Percentiles rank a stretch among this genome's conserved stretches.
These are phyloP conservation scores for Mycena vulgaris DNA, from an alignment of 768 basidiomycete species.

Conservation along the genomic window DNA sequence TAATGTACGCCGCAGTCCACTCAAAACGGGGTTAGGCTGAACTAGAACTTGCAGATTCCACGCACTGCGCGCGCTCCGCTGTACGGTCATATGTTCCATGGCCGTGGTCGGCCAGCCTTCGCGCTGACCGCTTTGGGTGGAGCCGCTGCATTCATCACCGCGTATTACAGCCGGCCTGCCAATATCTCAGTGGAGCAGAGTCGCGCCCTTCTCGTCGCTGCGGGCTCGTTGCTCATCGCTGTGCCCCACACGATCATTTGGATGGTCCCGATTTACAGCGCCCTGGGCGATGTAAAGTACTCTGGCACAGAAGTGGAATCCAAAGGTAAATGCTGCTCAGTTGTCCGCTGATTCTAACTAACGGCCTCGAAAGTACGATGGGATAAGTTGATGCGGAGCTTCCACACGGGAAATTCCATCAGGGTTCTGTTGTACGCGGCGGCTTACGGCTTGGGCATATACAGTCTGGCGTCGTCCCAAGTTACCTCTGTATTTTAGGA, in stretches of 20 bases:
- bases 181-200: constrained; percentile 13
- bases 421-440: constrained; percentile 12
- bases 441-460: constrained; percentile 14
- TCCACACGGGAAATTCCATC: constrained; percentile 10
- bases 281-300: background rate
- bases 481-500: constrained; percentile 6
- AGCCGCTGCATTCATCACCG: constrained; percentile 14
- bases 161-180: constrained; percentile 19
- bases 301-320: constrained; percentile 5
- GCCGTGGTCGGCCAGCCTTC: constrained; percentile 6
- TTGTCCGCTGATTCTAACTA: background rate
- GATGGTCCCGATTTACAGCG: constrained; percentile 24
- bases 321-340: background rate
- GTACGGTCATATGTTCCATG: background rate
- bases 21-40: background rate
- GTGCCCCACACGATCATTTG: constrained; percentile 16
- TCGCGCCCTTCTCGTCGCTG: constrained; percentile 16
- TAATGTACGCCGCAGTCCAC: background rate
- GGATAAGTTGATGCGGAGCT: constrained; percentile 11
- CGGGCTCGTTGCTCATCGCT: background rate
- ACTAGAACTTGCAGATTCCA: background rate
- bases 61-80: background rate
- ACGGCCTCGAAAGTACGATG: constrained; percentile 9
- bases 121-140: background rate
- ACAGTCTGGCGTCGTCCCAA: constrained; percentile 8